Conservation (phyloP, 2,329 filamentous ascomycete genomes). For the Ascocoryne sarcoides region DNA sequence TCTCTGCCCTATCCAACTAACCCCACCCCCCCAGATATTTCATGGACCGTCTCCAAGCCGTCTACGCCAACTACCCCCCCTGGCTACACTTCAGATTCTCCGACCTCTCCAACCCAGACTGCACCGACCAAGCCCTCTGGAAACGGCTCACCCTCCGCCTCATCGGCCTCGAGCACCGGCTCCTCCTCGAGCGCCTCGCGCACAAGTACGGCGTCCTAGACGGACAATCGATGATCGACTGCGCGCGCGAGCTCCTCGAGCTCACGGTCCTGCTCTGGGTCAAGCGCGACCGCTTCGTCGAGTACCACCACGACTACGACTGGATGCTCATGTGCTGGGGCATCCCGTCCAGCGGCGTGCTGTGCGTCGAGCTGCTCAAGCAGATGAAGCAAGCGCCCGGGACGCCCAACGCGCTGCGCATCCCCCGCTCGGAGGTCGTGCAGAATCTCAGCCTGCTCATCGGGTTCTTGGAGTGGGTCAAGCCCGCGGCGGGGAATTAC, state of each 20-base stretch:
- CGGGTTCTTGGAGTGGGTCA: slow-evolving; percentile 43
- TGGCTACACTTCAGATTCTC: slow-evolving; percentile 31
- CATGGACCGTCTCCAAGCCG: slow-evolving; percentile 24
- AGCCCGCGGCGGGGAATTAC: slow-evolving; percentile 39
- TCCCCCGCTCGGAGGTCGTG: slow-evolving; percentile 40
- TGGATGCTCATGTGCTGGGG: slow-evolving; percentile 45
- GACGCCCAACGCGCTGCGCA: slow-evolving; percentile 23
- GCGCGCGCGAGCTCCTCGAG: slow-evolving; percentile 38
- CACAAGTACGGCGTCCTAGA: slow-evolving; percentile 35
- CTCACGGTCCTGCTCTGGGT: slow-evolving; percentile 41
- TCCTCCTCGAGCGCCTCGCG: slow-evolving; percentile 49
- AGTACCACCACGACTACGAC: slow-evolving; percentile 37
- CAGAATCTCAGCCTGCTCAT: slow-evolving; percentile 43
- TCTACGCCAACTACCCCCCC: slow-evolving; percentile 30
- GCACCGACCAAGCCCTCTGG: slow-evolving; percentile 32
- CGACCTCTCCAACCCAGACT: slow-evolving; percentile 32
- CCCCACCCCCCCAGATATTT: too few relatives aligned
- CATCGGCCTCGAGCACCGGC: slow-evolving; percentile 46
- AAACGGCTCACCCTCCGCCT: slow-evolving; percentile 38
- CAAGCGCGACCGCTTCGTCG: slow-evolving; percentile 37
- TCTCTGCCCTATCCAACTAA: too few relatives aligned
- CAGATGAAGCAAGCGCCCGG: slow-evolving; percentile 28
- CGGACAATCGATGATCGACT: slow-evolving; percentile 35
- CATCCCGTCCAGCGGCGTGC: slow-evolving; percentile 40
- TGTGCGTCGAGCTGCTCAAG: slow-evolving; percentile 41